A percentile compares a stretch with the other conserved stretches of the same genome.
These are phyloP conservation scores for Stramenopiles sp. DNA, from an alignment of 352 stramenopile genomes.

Conservation along the genomic window DNA sequence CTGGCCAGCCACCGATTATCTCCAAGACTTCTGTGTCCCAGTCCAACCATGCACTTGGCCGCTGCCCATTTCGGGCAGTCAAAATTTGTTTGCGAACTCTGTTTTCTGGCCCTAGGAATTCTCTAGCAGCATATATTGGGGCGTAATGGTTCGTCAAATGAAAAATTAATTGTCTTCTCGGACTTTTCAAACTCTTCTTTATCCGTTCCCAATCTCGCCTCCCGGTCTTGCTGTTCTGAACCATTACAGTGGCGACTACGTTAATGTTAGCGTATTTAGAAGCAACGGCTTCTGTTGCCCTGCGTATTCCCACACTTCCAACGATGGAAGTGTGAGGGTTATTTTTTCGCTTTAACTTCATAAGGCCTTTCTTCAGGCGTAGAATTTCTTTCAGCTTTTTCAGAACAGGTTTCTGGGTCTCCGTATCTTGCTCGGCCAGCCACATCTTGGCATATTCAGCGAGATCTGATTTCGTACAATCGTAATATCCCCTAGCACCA, in stretches of 20 bases:
- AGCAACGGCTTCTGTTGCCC: background rate
- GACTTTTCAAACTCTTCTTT: background rate
- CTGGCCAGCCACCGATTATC: background rate
- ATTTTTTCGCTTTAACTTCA: background rate
- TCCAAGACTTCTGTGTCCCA: background rate
- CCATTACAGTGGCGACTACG: background rate
- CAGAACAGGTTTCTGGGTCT: background rate
- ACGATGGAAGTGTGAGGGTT: background rate
- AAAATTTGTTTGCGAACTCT: background rate
- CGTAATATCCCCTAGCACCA: background rate
- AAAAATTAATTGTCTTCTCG: background rate
- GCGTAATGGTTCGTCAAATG: conserved; percentile 4
- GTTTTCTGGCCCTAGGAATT: background rate
- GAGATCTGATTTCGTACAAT: background rate
- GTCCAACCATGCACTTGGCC: background rate
- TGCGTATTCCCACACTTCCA: background rate
- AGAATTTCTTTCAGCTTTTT: background rate
- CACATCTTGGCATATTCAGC: background rate
- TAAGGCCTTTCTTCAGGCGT: background rate
- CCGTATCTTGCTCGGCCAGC: background rate
- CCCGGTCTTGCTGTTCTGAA: background rate
- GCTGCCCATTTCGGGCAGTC: background rate
- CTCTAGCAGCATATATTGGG: background rate
- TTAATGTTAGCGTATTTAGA: background rate
- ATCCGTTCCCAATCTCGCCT: background rate